These are phyloP conservation scores for Fusarium mangiferae DNA, from an alignment of 2,329 filamentous ascomycete species.

Conservation along the genomic window DNA sequence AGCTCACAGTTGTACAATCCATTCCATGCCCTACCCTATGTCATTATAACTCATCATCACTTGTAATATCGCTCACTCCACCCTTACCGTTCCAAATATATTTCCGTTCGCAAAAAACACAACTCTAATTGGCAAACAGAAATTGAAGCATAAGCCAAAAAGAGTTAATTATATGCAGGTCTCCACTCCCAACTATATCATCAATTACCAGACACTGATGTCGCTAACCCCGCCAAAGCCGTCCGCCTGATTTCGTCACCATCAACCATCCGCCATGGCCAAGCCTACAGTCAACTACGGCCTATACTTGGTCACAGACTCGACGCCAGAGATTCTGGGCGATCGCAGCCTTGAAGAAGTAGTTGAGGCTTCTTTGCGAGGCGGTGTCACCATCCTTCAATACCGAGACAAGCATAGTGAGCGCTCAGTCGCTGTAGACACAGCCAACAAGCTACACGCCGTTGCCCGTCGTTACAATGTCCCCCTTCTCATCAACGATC, in stretches of 20 bases:
- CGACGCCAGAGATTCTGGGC: slow-evolving; percentile 84
- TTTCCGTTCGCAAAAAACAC: background rate
- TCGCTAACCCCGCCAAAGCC: slow-evolving; percentile 16
- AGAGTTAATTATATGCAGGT: background rate
- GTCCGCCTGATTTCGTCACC: background rate
- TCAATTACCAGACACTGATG: background rate
- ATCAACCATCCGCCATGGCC: background rate
- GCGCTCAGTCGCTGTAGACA: slow-evolving; percentile 76
- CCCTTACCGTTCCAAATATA: background rate
- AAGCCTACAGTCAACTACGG: slow-evolving; percentile 72
- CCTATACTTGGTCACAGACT: slow-evolving; percentile 93
- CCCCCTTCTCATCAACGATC: slow-evolving; percentile 92
- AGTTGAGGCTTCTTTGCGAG: slow-evolving; percentile 78
- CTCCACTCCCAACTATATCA: background rate
- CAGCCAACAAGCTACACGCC: slow-evolving; percentile 75
- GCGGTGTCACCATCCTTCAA: slow-evolving; percentile 88
- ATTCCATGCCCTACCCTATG: slow-evolving; percentile 8
- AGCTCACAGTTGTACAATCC: background rate
- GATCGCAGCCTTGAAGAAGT: slow-evolving; percentile 75
- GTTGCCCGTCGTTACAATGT: slow-evolving; percentile 75
- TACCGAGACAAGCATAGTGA: slow-evolving; percentile 89
- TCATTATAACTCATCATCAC: slow-evolving; percentile 16
- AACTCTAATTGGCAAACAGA: background rate
- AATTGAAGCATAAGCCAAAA: background rate
- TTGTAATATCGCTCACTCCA: slow-evolving; percentile 27